Evolutionary conservation across 2,329 filamentous ascomycete species (phyloP).

Genomic region (Trichoderma semiorbis): DNA sequence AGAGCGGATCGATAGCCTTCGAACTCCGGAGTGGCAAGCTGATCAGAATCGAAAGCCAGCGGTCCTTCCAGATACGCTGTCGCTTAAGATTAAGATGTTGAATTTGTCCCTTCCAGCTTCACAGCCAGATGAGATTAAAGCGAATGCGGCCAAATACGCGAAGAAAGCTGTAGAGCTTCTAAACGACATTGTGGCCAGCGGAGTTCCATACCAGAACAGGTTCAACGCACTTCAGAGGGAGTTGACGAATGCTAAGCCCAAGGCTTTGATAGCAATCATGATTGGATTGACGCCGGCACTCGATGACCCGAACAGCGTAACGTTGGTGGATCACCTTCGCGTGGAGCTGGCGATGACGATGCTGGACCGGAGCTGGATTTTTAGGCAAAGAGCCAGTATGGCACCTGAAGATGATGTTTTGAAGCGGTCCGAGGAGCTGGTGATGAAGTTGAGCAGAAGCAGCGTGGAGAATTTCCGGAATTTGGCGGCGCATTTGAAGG

Average conservation of each 20-base stretch:
- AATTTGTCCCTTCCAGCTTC: not conserved
- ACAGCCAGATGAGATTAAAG: not conserved
- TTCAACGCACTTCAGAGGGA: not conserved
- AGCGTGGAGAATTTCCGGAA: not conserved
- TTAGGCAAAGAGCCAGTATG: not conserved
- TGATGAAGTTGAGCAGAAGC: conserved; percentile 20
- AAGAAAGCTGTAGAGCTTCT: not conserved
- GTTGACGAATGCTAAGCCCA: not conserved
- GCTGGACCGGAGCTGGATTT: not conserved
- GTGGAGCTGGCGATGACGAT: conserved; percentile 21
- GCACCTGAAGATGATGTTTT: not conserved
- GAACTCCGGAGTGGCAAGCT: conserved; percentile 8
- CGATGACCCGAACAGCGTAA: not conserved
- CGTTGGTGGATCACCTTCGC: conserved; percentile 23
- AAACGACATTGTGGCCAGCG: not conserved
- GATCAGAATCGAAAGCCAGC: not conserved
- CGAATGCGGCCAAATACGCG: not conserved
- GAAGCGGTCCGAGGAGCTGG: conserved; percentile 1
- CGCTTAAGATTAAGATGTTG: conserved; percentile 5
- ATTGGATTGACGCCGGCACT: not conserved
- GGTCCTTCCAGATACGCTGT: not conserved
- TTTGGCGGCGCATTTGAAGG: not conserved
- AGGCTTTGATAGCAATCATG: not conserved
- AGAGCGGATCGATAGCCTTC: conserved; percentile 1
- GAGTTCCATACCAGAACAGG: not conserved